Evolutionary conservation across 2,329 filamentous ascomycete species (phyloP).

Genomic region (Fusarium verticillioides): DNA sequence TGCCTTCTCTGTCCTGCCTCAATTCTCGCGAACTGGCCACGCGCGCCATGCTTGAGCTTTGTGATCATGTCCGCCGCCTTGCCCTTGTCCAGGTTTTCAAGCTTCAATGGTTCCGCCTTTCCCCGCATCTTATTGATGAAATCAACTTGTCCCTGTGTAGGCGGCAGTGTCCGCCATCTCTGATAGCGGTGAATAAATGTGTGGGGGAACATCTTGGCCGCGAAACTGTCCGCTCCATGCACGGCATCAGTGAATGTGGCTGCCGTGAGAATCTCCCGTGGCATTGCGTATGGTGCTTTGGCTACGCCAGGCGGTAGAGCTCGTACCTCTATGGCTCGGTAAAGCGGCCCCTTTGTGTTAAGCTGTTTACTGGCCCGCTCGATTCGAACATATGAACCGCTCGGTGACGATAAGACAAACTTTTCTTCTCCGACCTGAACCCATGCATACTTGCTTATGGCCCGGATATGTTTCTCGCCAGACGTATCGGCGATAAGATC

Average conservation of each 20-base stretch:
- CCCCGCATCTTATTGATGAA: constrained; percentile 75
- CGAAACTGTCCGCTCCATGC: constrained; percentile 86
- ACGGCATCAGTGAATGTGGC: constrained; percentile 79
- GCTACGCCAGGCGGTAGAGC: constrained; percentile 56
- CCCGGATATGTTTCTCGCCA: constrained; percentile 80
- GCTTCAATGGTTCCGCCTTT: constrained; percentile 62
- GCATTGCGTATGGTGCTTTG: constrained; percentile 73
- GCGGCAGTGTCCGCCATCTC: constrained; percentile 75
- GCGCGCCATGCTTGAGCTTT: constrained; percentile 86
- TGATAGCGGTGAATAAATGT: constrained; percentile 73
- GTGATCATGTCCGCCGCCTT: constrained; percentile 91
- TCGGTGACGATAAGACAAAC: constrained; percentile 76
- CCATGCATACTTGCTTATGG: constrained; percentile 82
- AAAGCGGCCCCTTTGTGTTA: constrained; percentile 47
- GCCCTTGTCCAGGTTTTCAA: constrained; percentile 76
- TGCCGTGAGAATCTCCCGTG: constrained; percentile 74
- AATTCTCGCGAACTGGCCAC: constrained; percentile 67
- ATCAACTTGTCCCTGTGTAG: constrained; percentile 72
- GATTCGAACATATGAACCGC: constrained; percentile 70
- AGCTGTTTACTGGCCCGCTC: constrained; percentile 51
- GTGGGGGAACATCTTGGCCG: constrained; percentile 71
- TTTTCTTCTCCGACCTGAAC: constrained; percentile 77
- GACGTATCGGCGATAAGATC: constrained; percentile 88
- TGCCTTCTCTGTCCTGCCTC: constrained; percentile 64
- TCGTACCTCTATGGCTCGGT: constrained; percentile 60